Evolutionary conservation across 169 alveolate species (phyloP), one percentile per base, ranked within the genome.

Genomic region (Blepharisma undulans): DNA sequence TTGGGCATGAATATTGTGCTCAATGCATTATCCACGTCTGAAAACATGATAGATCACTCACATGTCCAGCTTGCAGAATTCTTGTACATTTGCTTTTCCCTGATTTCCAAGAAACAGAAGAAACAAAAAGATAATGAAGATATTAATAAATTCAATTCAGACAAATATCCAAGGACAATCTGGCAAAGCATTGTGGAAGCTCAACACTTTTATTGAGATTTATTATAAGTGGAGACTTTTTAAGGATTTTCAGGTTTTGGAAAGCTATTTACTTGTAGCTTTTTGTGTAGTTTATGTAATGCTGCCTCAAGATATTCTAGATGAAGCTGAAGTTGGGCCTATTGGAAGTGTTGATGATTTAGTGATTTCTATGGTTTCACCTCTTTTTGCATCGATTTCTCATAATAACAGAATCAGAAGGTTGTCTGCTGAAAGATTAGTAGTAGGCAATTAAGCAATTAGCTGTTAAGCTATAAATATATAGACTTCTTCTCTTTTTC

Each of bases 1-100:
- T 59, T 21, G 86, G 71, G 8, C 86, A 78, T 78, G 86, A 78
- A 32, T 78, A 27, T 78, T 78, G 86, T 36, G 86, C 66, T 78
- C 29, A 25, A 29, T 32, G 25, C 86, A 27, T 27, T 29, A 29
- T 32, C 21, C 61, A 27, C 6, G 60, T 21, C 25, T 78, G 86
- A 12, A 78, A 27, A 4, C 60, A 27, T 12, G 86, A 78, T 4
- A 78, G 60, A 78, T 29, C 66, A 0, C 10, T 27, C 1, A 12
- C 29, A 1, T 78, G 86, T 8, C 86, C 86, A 78, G 25, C 34
- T 27, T 78, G 86, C 86, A 25, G 86, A 29, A 25, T 12, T 10
- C 10, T 12, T 25, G 34, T 78, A 12, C 34, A 22, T 25, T 21
- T 78, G 25, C 60, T 78, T 29, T 78, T 78, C 60, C 29, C 29